Evolutionary conservation across 2,329 filamentous ascomycete genomes (phyloP).

Genomic region (Penicillium sp.): DNA sequence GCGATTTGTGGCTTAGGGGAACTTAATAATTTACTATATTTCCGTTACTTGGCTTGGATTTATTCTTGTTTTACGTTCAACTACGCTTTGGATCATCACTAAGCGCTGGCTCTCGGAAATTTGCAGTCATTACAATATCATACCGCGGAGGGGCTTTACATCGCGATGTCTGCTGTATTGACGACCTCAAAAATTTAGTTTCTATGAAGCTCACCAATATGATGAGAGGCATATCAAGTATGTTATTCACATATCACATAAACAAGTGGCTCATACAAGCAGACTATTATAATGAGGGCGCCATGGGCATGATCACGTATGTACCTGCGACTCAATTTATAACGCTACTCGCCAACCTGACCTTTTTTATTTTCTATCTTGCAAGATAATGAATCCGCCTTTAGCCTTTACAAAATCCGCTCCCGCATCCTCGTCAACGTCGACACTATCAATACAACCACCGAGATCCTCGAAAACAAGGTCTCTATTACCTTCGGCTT

Average conservation of each 20-base stretch:
- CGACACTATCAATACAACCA: slow-evolving; percentile 50
- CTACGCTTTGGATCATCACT: background rate
- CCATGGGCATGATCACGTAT: slow-evolving; percentile 58
- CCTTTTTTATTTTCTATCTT: slow-evolving; percentile 34
- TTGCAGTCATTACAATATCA: slow-evolving; percentile 32
- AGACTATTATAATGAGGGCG: slow-evolving; percentile 63
- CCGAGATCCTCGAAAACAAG: slow-evolving; percentile 44
- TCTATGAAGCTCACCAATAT: slow-evolving; percentile 46
- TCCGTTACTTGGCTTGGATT: background rate
- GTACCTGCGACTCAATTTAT: background rate
- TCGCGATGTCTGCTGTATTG: slow-evolving; percentile 37
- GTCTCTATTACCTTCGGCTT: slow-evolving; percentile 58
- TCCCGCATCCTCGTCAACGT: slow-evolving; percentile 53
- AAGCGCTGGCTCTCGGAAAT: background rate
- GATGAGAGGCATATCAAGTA: slow-evolving; percentile 37
- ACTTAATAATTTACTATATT: slow-evolving; percentile 15
- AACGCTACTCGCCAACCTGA: background rate
- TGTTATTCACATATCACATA: background rate
- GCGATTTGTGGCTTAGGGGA: background rate
- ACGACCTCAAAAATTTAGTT: slow-evolving; percentile 48
- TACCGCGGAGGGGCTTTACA: slow-evolving; percentile 37
- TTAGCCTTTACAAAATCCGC: slow-evolving; percentile 54
- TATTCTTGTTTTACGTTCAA: background rate
- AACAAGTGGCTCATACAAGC: background rate
- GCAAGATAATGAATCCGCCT: slow-evolving; percentile 59